Evolutionary conservation across 805 yeast species (phyloP), one percentile per base, ranked within the genome.

Genomic region (Metschnikowia orientalis): DNA sequence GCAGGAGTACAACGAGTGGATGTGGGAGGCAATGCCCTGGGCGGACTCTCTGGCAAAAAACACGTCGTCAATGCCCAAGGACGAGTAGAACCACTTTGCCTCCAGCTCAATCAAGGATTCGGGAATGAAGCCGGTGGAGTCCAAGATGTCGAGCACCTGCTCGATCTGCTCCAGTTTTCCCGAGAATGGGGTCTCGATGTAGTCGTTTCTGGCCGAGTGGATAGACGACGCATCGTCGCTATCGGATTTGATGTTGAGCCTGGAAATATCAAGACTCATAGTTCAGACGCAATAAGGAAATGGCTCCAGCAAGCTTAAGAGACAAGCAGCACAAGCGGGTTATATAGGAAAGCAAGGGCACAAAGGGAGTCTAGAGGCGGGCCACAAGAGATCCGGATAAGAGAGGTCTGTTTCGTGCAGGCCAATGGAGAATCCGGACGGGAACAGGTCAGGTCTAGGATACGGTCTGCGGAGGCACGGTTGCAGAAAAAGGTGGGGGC

Each of bases 1-100:
- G 37, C 97, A 89, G 20, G 96, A 85, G 61, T 90, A 90, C 34
- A 90, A 69, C 7, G 96, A 83, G 52, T 83, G 83, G 48, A 90
- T 85, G 53, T 89, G 88, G 34, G 81, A 74, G 11, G 85, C 89
- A 45, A 90, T 83, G 40, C 81, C 84, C 33, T 73, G 77, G 9
- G 89, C 82, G 4, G 84, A 67, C 54, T 90, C 96, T 42, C 82
- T 77, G 26, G 92, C 92, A 56, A 90, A 89, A 60, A 84, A 90
- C 18, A 86, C 81, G 53, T 88, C 96, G 54, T 89, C 96, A 39
- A 90, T 87, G 17, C 96, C 96, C 45, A 90, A 70, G 24, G 75
- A 62, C 37, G 82, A 77, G 65, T 92, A 92, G 57, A 90, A 89
- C 94, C 96, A 88, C 28, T 70, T 74, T 6, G 90, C 80, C 61